Base-by-base conservation (phyloP, 331 rosid species). In the Rosa hybrid region DNA sequence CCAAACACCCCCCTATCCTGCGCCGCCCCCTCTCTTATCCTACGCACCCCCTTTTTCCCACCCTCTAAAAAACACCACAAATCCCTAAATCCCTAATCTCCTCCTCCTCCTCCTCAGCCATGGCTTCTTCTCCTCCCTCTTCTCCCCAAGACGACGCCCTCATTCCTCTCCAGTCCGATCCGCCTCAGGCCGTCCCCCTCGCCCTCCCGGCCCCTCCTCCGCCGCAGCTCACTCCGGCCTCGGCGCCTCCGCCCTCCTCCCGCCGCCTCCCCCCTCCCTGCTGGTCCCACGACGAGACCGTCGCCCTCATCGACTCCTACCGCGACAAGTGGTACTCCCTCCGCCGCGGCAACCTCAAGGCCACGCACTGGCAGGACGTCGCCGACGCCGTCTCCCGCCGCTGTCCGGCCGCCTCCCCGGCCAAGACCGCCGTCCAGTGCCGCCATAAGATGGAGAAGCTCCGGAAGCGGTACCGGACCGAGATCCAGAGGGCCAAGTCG, bases 401-500 rank as follows among this genome's bases (percentile, higher is more conserved):
- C 0, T 94, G 98, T 64, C 97, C 98, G 1, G 78, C 82, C 21
- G 91, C 92, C 0, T 80, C 97, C 1, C 97, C 97, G 1, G 68
- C 94, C 0, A 94, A 94, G 76, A 92, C 97, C 39, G 97, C 98
- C 84, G 97, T 94, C 2, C 98, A 92, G 92, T 94, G 98, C 81
- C 98, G 97, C 25, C 98, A 94, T 72, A 94, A 94, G 80, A 94
- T 94, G 98, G 98, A 92, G 83, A 94, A 94, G 23, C 95, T 94
- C 5, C 86, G 98, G 0, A 94, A 94, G 71, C 93, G 97, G 21
- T 94, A 94, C 82, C 94, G 98, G 1, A 90, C 98, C 17, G 98
- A 94, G 89, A 84, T 92, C 76, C 97, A 91, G 81, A 87, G 97
- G 0, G 94, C 95, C 8, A 71, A 91, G 34, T 84, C 91, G 38